Percentiles rank a stretch among this genome's conserved stretches.
phyloP scores from a whole-genome alignment of 1,284 basidiomycete genomes.

The Ceratorhiza oryzae-sativae region DNA sequence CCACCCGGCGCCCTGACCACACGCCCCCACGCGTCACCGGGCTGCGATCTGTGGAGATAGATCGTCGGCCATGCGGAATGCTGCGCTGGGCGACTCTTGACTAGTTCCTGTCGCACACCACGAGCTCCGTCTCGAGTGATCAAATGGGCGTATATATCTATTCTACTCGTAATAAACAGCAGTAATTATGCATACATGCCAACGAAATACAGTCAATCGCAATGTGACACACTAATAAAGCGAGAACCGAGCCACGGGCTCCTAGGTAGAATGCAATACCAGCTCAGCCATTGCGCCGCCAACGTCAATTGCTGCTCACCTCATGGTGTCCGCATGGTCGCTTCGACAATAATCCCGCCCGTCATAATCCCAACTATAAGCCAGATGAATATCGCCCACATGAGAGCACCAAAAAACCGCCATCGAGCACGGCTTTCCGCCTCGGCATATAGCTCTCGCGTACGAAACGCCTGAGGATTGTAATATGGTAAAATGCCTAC shows the following conservation, averaged over 20 bases:
- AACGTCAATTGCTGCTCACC: conserved; percentile 34
- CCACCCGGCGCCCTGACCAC: not conserved
- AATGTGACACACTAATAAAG: conserved; percentile 35
- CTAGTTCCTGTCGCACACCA: too few relatives aligned
- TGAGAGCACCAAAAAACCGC: conserved; percentile 56
- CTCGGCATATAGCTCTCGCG: conserved; percentile 15
- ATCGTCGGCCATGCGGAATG: too few relatives aligned
- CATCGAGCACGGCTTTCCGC: conserved; percentile 57
- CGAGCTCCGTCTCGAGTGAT: too few relatives aligned
- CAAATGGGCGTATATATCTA: not conserved
- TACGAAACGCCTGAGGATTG: conserved; percentile 21
- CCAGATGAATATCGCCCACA: conserved; percentile 55
- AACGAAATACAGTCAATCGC: conserved; percentile 1
- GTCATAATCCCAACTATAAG: conserved; percentile 47
- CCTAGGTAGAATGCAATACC: not conserved
- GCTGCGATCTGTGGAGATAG: not conserved
- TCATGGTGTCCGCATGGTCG: conserved; percentile 41
- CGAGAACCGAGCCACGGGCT: conserved; percentile 11
- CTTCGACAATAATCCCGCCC: conserved; percentile 47
- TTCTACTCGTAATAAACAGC: not conserved
- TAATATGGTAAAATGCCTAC: conserved; percentile 35
- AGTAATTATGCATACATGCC: conserved; percentile 15
- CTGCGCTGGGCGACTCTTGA: too few relatives aligned
- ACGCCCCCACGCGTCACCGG: not conserved
- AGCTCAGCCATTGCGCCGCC: conserved; percentile 25